Conservation (phyloP, 1,139 yeast species). For the Pichia sp. region DNA sequence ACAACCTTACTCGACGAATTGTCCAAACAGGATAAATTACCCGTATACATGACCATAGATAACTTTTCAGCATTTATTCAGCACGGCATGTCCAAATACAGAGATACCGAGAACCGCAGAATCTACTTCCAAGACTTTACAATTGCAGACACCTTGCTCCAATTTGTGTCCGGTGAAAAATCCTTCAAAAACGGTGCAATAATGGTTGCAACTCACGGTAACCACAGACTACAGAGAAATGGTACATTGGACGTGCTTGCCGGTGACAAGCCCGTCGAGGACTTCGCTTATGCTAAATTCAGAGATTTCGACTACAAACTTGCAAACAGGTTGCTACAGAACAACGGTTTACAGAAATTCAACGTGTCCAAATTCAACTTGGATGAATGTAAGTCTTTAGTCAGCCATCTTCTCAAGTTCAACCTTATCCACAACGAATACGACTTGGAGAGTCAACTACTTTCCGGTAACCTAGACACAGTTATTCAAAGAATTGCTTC, state of each 20-base stretch:
- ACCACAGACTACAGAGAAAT: constrained; percentile 36
- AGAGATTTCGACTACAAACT: constrained; percentile 52
- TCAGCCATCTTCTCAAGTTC: constrained; percentile 52
- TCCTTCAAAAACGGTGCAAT: constrained; percentile 59
- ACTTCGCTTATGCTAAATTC: constrained; percentile 54
- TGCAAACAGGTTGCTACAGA: constrained; percentile 39
- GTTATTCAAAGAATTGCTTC: constrained; percentile 35
- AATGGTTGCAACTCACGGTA: constrained; percentile 57
- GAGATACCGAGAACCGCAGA: constrained; percentile 51
- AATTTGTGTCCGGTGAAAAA: constrained; percentile 51
- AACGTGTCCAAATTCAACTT: constrained; percentile 51
- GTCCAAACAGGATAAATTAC: constrained; percentile 40
- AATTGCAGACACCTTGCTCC: constrained; percentile 56
- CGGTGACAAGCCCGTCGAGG: constrained; percentile 39
- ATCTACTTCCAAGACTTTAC: constrained; percentile 65
- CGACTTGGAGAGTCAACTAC: constrained; percentile 30
- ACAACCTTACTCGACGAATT: constrained; percentile 54
- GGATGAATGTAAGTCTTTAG: constrained; percentile 50
- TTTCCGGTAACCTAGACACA: constrained; percentile 15
- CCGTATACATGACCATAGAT: constrained; percentile 71
- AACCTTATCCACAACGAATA: constrained; percentile 51
- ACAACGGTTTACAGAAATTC: constrained; percentile 38
- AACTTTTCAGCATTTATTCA: constrained; percentile 65
- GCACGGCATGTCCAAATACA: constrained; percentile 55
- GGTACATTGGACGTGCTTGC: constrained; percentile 61